Percentiles rank a stretch among this genome's conserved stretches.
Evolutionary conservation across 768 basidiomycete species (phyloP).

Genomic region (Termitomyces sp.): DNA sequence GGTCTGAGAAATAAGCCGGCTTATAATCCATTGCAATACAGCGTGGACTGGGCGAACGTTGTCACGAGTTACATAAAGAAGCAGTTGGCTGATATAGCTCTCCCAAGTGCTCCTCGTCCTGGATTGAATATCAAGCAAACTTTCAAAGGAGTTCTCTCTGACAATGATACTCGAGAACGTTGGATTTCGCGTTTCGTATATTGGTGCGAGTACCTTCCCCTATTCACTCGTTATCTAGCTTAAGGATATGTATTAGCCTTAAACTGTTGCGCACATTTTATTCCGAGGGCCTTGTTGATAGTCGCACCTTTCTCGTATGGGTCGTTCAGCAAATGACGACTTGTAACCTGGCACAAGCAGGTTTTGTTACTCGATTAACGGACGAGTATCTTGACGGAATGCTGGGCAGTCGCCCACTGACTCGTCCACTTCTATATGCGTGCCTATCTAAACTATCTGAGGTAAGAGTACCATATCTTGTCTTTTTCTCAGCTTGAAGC

Average conservation of each 20-base stretch:
- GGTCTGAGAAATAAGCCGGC: conserved; percentile 71
- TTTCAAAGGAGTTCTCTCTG: conserved; percentile 77
- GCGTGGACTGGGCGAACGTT: conserved; percentile 79
- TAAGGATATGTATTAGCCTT: conserved; percentile 38
- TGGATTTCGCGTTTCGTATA: conserved; percentile 82
- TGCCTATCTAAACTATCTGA: conserved; percentile 64
- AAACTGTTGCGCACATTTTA: conserved; percentile 73
- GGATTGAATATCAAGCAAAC: conserved; percentile 79
- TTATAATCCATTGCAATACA: conserved; percentile 82
- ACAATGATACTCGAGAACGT: conserved; percentile 60
- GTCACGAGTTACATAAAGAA: conserved; percentile 82
- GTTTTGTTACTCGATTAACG: conserved; percentile 67
- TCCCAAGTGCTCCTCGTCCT: conserved; percentile 73
- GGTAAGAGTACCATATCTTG: conserved; percentile 27
- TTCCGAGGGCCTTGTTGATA: conserved; percentile 76
- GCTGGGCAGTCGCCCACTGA: conserved; percentile 58
- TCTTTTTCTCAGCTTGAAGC: neutral
- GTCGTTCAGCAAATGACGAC: conserved; percentile 70
- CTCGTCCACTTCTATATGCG: conserved; percentile 67
- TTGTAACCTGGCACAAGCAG: conserved; percentile 79
- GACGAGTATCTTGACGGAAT: conserved; percentile 79
- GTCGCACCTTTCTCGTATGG: conserved; percentile 73
- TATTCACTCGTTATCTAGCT: neutral
- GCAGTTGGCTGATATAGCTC: conserved; percentile 69
- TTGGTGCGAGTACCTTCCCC: conserved; percentile 40